A percentile compares a stretch with the other conserved stretches of the same genome.
These are phyloP conservation scores for Kuraishia ogatae DNA, from an alignment of 805 yeast species.

Conservation along the genomic window DNA sequence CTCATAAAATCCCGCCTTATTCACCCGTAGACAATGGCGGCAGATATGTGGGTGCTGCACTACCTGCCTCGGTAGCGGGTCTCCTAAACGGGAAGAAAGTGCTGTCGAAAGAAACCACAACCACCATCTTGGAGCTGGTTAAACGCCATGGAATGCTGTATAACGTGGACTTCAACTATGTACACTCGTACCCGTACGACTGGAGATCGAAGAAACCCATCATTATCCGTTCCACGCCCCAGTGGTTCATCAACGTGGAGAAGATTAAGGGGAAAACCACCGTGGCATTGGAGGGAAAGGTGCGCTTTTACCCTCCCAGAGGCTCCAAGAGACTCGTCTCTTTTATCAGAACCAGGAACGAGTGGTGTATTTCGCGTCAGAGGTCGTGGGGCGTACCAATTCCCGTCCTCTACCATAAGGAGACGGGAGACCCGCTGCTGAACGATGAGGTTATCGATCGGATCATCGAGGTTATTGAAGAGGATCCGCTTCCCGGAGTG, in stretches of 20 bases:
- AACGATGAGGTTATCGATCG: conserved; percentile 46
- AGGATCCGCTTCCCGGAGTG: conserved; percentile 39
- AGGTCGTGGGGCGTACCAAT: conserved; percentile 98
- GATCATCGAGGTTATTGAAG: conserved; percentile 47
- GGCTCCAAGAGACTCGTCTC: conserved; percentile 67
- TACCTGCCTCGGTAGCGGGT: conserved; percentile 29
- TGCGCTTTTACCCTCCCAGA: conserved; percentile 62
- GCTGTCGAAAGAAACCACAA: conserved; percentile 44
- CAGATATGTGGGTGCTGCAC: conserved; percentile 45
- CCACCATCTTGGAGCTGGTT: conserved; percentile 34
- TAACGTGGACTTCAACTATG: conserved; percentile 38
- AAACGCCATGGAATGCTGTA: conserved; percentile 34
- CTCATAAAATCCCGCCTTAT: conserved; percentile 44
- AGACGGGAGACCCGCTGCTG: conserved; percentile 56
- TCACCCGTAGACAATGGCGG: conserved; percentile 83
- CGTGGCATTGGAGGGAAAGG: conserved; percentile 43
- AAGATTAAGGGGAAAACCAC: conserved; percentile 58
- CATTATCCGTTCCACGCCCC: conserved; percentile 92
- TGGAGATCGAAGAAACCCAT: conserved; percentile 97
- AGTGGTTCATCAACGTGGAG: conserved; percentile 89
- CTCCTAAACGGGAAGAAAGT: conserved; percentile 51
- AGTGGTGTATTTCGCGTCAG: conserved; percentile 98
- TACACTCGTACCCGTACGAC: conserved; percentile 90
- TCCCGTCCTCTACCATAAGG: conserved; percentile 65
- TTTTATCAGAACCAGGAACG: conserved; percentile 70